phyloP scores from a whole-genome alignment of 345 rosid species.

The Eucalyptus camaldulensis region DNA sequence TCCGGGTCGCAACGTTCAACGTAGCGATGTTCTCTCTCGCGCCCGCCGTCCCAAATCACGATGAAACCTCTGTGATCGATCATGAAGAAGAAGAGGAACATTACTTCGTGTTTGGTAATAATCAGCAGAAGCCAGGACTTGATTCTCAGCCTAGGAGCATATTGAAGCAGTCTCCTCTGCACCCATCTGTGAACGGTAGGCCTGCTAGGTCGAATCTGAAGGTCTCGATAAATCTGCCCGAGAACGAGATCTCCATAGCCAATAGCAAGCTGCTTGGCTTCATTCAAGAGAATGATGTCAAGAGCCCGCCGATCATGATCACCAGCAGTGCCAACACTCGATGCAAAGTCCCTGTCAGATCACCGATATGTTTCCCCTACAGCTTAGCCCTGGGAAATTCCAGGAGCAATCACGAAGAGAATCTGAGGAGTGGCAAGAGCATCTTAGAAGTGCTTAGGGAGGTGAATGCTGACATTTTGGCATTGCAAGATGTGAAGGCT shows the following conservation, averaged over 20 bases:
- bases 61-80: background rate
- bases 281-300: constrained; percentile 16
- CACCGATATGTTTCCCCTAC: constrained; percentile 74
- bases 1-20: constrained; percentile 78
- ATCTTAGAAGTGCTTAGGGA: constrained; percentile 70
- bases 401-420: constrained; percentile 26
- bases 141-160: constrained; percentile 48
- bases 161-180: constrained; percentile 78
- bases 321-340: constrained; percentile 28
- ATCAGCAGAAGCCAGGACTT: constrained; percentile 3
- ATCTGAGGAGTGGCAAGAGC: constrained; percentile 44
- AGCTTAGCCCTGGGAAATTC: background rate
- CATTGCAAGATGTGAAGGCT: constrained; percentile 89
- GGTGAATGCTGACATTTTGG: constrained; percentile 71
- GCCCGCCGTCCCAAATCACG: constrained; percentile 48
- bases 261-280: constrained; percentile 33
- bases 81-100: constrained; percentile 6
- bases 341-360: constrained; percentile 56
- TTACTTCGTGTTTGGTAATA: background rate
- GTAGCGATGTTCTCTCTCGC: constrained; percentile 97
- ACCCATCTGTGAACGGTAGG: constrained; percentile 11
- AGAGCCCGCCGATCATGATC: constrained; percentile 14
- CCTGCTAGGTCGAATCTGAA: constrained; percentile 30
- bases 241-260: constrained; percentile 83
- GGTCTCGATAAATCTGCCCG: constrained; percentile 88